Evolutionary conservation across 257 asterid genomes (phyloP), one percentile per base, ranked within the genome.

Genomic region (Salvia rosmarinus): DNA sequence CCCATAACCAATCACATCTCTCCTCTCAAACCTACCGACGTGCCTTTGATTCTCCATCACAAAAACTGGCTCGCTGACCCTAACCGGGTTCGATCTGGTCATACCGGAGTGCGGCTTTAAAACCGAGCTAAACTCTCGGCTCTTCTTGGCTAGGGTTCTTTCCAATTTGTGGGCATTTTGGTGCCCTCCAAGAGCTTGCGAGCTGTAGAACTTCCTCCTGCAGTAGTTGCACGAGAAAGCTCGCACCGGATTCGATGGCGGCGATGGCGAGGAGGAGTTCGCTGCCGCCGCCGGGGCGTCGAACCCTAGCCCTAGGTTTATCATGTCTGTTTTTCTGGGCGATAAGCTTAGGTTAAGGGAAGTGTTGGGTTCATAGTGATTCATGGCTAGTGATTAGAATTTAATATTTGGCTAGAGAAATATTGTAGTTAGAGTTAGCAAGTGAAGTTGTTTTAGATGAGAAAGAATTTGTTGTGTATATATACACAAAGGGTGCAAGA

Each of bases 131-230:
- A 81, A 64, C 52, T 85, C 89, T 37, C 89, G 68, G 77, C 89
- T 89, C 68, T 87, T 91, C 82, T 85, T 92, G 21, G 94, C 96
- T 32, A 92, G 71, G 60, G 88, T 86, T 74, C 98, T 76, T 80
- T 92, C 98, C 19, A 90, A 83, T 66, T 92, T 92, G 75, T 92
- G 98, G 3, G 98, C 98, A 67, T 92, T 92, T 61, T 92, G 98
- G 68, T 92, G 98, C n/a, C 0, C 98, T 14, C 96, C 96, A 3
- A 92, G 87, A 0, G 98, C 98, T 69, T 89, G 98, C 32, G 98
- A 92, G 65, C 98, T 92, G 58, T 83, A 83, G 56, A 92, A 92
- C 73, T 85, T 89, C 55, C 94, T 83, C 51, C 85, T 70, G 84
- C 98, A 92, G 74, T 84, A 92, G 70, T 84, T 86, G 86, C 98